Evolutionary conservation across 192 early-diverging fungal species (phyloP).

Genomic region (Physocladia obscura): DNA sequence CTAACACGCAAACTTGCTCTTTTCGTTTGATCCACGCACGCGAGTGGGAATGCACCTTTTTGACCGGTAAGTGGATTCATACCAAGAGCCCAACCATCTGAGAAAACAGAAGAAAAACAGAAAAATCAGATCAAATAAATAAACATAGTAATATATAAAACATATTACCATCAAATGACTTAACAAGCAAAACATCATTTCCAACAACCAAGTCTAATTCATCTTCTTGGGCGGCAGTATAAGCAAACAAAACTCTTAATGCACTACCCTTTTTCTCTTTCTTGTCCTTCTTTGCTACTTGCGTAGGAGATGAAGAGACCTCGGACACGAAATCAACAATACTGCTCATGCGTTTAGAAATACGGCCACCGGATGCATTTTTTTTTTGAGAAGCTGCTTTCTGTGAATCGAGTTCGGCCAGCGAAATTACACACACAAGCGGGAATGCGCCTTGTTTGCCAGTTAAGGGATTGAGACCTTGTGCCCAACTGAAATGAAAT

Average conservation of each 20-base stretch:
- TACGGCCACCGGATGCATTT: background rate
- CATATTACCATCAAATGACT: slow-evolving; percentile 33
- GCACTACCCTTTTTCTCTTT: background rate
- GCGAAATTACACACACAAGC: slow-evolving; percentile 33
- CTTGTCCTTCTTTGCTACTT: background rate
- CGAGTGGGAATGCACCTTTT: slow-evolving; percentile 34
- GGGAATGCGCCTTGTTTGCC: slow-evolving; percentile 41
- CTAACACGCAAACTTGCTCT: slow-evolving; percentile 2
- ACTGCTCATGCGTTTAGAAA: slow-evolving; percentile 13
- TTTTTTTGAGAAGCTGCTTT: background rate
- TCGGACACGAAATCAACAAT: background rate
- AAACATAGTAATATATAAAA: background rate
- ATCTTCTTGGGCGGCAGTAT: slow-evolving; percentile 13
- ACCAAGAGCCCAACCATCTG: slow-evolving; percentile 33
- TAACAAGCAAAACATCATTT: slow-evolving; percentile 34
- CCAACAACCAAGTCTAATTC: slow-evolving; percentile 33
- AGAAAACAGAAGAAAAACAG: background rate
- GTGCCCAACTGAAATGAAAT: slow-evolving; percentile 43
- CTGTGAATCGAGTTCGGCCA: slow-evolving; percentile 4
- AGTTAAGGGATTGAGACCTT: slow-evolving; percentile 25
- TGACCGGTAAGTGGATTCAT: slow-evolving; percentile 26
- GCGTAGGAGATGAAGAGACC: background rate
- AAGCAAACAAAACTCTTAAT: slow-evolving; percentile 1
- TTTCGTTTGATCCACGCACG: slow-evolving; percentile 9
- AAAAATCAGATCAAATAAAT: background rate